Conservation (phyloP, 768 basidiomycete genomes). For the Rhodotorula sphaerocarpa region DNA sequence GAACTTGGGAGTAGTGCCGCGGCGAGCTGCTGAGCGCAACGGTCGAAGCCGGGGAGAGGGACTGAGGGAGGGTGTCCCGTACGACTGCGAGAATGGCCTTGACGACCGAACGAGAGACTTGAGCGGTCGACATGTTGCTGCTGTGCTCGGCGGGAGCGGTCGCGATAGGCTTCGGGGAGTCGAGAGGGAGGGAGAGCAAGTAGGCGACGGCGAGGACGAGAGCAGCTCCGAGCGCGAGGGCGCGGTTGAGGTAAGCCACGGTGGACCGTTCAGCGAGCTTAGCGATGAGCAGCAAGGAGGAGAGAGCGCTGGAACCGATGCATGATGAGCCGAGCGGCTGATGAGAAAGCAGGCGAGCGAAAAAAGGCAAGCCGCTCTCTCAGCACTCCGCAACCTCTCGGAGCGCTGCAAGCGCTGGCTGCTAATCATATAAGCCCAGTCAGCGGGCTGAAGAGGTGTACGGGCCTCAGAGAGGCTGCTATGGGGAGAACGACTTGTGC, state of each 20-base stretch:
- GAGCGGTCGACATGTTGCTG: constrained; percentile 5
- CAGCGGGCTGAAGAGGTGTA: no score
- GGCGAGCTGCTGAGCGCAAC: no score
- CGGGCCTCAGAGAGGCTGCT: no score
- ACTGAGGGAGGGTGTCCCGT: constrained; percentile 26
- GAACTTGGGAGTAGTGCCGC: no score
- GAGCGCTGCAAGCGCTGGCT: no score
- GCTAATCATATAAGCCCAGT: no score
- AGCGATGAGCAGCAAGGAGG: background rate
- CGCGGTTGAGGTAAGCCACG: constrained; percentile 1
- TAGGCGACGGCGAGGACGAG: background rate
- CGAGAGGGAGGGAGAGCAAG: background rate
- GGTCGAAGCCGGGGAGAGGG: background rate
- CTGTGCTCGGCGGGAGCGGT: background rate
- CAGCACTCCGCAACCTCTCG: no score
- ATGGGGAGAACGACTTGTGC: no score
- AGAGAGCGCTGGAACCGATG: background rate
- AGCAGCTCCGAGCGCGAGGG: background rate
- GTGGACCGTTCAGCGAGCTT: background rate
- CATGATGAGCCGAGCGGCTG: background rate
- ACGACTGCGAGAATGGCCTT: constrained; percentile 68
- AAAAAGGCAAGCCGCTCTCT: no score
- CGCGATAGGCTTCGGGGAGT: background rate
- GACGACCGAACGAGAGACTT: constrained; percentile 53
- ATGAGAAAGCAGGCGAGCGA: no score